These are phyloP conservation scores for Colletotrichum sp. DNA, from an alignment of 2,329 filamentous ascomycete genomes.

Conservation along the genomic window DNA sequence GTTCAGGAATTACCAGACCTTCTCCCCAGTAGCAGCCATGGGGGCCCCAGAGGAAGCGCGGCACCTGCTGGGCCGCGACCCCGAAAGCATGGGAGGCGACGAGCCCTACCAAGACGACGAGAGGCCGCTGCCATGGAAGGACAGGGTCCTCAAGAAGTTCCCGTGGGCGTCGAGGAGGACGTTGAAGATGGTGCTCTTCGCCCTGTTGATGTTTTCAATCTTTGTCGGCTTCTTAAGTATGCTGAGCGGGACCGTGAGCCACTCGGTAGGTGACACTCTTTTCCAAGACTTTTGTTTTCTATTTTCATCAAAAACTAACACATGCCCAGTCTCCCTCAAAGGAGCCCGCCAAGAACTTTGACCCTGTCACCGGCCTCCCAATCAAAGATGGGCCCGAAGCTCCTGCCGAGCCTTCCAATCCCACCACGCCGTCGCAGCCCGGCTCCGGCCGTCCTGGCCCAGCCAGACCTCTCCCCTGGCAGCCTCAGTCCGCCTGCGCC, in stretches of 20 bases:
- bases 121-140: conserved; percentile 25
- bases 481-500: background rate
- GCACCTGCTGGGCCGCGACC: conserved; percentile 43
- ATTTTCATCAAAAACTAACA: background rate
- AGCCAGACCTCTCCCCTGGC: conserved; percentile 1
- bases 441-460: background rate
- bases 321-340: background rate
- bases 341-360: background rate
- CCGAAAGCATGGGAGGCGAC: conserved; percentile 49
- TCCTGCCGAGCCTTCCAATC: background rate
- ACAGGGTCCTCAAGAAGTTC: conserved; percentile 19
- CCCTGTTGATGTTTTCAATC: conserved; percentile 36
- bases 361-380: conserved; percentile 15
- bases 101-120: conserved; percentile 23
- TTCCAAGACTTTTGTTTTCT: background rate
- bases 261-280: conserved; percentile 32
- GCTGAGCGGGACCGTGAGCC: conserved; percentile 18
- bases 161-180: conserved; percentile 25
- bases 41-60: conserved; percentile 45
- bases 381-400: conserved; percentile 10
- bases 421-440: background rate
- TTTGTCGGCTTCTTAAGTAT: conserved; percentile 29
- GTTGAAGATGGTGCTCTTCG: conserved; percentile 32
- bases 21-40: conserved; percentile 40
- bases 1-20: conserved; percentile 47